Evolutionary conservation across 2,329 filamentous ascomycete genomes (phyloP).

Genomic region (Colletotrichum lupini): DNA sequence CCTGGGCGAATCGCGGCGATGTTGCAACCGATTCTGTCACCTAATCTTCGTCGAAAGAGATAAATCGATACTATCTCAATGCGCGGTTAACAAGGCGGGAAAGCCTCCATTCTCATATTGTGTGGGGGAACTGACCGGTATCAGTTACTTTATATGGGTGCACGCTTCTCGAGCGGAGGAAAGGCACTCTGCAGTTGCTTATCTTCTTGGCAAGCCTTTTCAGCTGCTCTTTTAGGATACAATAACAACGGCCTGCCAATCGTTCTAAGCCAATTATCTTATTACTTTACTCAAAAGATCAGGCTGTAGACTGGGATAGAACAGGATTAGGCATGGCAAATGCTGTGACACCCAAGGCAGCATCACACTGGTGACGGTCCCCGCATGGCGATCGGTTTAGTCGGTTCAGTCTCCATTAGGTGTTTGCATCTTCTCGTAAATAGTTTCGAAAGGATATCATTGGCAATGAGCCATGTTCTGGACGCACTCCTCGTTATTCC

Average conservation of each 20-base stretch:
- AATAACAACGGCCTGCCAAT: not conserved
- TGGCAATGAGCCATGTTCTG: too few relatives aligned
- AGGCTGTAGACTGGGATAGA: not conserved
- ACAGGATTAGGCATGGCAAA: not conserved
- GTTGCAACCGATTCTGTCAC: not conserved
- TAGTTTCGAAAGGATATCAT: not conserved
- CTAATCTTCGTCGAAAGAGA: too few relatives aligned
- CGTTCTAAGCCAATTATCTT: not conserved
- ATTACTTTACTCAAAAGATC: not conserved
- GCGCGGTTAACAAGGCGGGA: too few relatives aligned
- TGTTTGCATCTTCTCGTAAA: too few relatives aligned
- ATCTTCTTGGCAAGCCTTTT: not conserved
- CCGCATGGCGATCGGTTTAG: too few relatives aligned
- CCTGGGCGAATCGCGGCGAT: not conserved
- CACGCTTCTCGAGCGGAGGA: not conserved
- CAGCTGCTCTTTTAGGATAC: not conserved
- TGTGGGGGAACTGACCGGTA: not conserved
- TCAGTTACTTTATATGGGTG: not conserved
- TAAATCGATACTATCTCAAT: too few relatives aligned
- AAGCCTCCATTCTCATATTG: not conserved
- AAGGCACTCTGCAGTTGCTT: not conserved
- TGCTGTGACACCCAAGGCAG: not conserved
- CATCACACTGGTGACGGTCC: not conserved
- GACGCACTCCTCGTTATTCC: not conserved
- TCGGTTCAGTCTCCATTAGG: not conserved